Evolutionary conservation across 2,329 filamentous ascomycete genomes (phyloP).

Genomic region (Aspergillus fumigatus): DNA sequence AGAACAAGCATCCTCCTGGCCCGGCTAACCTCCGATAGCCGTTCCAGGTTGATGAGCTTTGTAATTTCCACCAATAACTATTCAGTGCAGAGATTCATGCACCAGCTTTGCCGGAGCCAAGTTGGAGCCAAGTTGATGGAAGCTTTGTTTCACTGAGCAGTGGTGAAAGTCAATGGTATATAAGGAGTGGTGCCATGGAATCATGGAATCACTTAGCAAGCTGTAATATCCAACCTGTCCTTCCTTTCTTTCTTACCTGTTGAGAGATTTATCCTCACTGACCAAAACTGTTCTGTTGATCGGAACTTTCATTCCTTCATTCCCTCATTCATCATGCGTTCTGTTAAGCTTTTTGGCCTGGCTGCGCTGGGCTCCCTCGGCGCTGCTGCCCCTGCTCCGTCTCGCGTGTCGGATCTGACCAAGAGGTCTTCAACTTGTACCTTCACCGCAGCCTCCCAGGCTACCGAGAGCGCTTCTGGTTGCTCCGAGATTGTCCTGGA

Average conservation of each 20-base stretch:
- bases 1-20: not conserved
- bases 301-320: conserved; percentile 2
- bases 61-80: not conserved
- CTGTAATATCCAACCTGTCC: not conserved
- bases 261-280: not conserved
- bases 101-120: not conserved
- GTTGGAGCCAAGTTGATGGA: not conserved
- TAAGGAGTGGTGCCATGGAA: not conserved
- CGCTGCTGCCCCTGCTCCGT: conserved; percentile 21
- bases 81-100: not conserved
- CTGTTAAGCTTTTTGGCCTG: conserved; percentile 16
- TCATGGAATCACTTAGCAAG: too few species aligned
- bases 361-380: conserved; percentile 16
- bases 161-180: not conserved
- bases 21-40: not conserved
- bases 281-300: conserved; percentile 10
- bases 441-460: conserved; percentile 49
- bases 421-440: conserved; percentile 46
- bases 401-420: conserved; percentile 18
- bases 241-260: conserved; percentile 1
- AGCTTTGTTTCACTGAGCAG: not conserved
- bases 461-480: conserved; percentile 45
- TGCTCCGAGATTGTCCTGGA: conserved; percentile 54
- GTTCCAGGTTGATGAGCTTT: not conserved
- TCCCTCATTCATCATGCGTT: conserved; percentile 16